Base-by-base conservation (phyloP, 2,329 filamentous ascomycete genomes). In the Raffaelea albimanens region DNA sequence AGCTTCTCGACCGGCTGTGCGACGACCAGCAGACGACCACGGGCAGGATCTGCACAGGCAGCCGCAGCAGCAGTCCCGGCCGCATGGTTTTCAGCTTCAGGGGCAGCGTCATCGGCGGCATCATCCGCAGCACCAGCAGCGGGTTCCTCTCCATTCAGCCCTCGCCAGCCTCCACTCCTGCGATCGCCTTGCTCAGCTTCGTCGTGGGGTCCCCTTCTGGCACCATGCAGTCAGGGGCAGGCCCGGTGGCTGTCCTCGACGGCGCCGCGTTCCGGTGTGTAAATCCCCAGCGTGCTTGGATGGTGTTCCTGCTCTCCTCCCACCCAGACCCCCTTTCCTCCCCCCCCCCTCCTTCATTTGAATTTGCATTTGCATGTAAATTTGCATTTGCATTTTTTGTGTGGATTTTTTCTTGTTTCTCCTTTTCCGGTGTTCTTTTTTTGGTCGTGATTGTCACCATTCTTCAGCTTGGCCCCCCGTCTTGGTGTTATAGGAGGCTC, bases 181-280 rank as follows among this genome's bases (percentile, higher is more conserved):
- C 34, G 34, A 38, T 38, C 34, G n/a, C 14, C 8, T 7, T 8
- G 7, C 5, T 38, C 34, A 8, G 31, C 10, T 16, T 9, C 16
- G 31, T 9, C 31, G 16, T 9, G 31, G 16, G 10, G 31, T 9
- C 16, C 25, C 19, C 19, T n/a, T 10, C 44, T 16, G 21, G 20
- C 7, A 25, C 40, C 46, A 49, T 49, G 41, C 7, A 29, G 13
- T 40, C 50, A 50, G 47, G 47, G 44, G n/a, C 47, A 45, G 23
- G 43, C 23, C 31, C 36, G 52, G 25, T 41, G 48, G 46, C 45
- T 55, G 44, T 55, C 53, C 4, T 45, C 52, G 22, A 53, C 53
- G 29, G 50, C 50, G 23, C 48, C 53, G 39, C 44, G 47, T 11
- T 39, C 34, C 25, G 47, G 52, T 53, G 36, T 36, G 51, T 54